Base-by-base conservation (phyloP, 192 early-diverging fungal species). In the Dimargaris cristalligena region DNA sequence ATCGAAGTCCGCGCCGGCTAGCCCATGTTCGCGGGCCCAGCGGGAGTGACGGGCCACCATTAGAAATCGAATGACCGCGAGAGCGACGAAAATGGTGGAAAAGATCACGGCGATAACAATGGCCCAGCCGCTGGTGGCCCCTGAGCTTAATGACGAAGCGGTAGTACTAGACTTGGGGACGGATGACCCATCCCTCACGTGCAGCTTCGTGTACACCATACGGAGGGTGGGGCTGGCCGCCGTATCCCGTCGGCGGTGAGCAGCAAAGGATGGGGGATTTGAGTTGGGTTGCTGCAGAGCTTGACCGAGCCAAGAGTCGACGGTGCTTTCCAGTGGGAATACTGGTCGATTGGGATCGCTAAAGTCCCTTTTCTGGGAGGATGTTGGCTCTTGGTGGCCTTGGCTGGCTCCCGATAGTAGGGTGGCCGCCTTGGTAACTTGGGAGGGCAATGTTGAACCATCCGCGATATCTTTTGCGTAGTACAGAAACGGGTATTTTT, bases 81-180 rank as follows among this genome's bases (percentile, higher is more conserved):
- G 54, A 14, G 34, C 4, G 20, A 56, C 54, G 34, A 56, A 56
- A 18, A 56, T 34, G 1, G 31, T 56, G 14, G 54, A 29, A 34
- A 56, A 56, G 2, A 56, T 14, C 31, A 56, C 31, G 54, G 31
- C 54, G 32, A 56, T 56, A 34, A 34, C 31, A 0, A 56, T 34
- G 28, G 34, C 32, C 54, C 54, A 56, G 1, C 54, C 54, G 34
- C 31, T 56, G 54, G 54, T 52, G 30, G 50, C 20, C 0, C 22
- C 28, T 14, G 50, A 8, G 23, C 50, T 26, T 8, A 52, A 16
- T 47, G 46, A n/a, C n/a, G n/a, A n/a, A n/a, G n/a, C n/a, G n/a
- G n/a, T n/a, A n/a, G n/a, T n/a, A n/a, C n/a, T n/a, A n/a, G n/a
- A n/a, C n/a, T n/a, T n/a, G n/a, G n/a, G n/a, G 38, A 16, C 16